Percentiles rank a stretch among this genome's conserved stretches.
These are phyloP conservation scores for Orbilia brochopaga DNA, from an alignment of 2,329 filamentous ascomycete genomes.

Conservation along the genomic window DNA sequence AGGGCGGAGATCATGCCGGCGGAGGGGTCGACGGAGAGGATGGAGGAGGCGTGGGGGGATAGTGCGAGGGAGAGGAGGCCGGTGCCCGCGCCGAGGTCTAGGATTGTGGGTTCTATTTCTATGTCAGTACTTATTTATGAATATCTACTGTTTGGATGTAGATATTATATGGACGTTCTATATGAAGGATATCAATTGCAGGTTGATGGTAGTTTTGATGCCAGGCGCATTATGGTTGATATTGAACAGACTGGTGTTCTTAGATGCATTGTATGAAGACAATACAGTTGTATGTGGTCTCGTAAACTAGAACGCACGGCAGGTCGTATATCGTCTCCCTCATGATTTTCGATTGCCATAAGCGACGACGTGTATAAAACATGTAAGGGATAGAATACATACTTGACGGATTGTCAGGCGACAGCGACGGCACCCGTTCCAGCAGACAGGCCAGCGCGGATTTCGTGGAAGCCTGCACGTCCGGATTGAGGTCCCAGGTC, in stretches of 20 bases:
- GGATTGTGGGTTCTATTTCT: conserved; percentile 59
- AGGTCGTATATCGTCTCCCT: too few relatives aligned
- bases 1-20: conserved; percentile 65
- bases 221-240: background rate
- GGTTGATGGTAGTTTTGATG: too few relatives aligned
- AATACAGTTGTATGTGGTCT: too few relatives aligned
- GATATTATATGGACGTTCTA: too few relatives aligned
- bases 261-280: too few relatives aligned
- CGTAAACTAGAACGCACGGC: too few relatives aligned
- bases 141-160: too few relatives aligned
- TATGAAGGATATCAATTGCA: too few relatives aligned
- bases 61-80: conserved; percentile 64
- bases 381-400: conserved; percentile 15
- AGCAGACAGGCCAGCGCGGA: conserved; percentile 62
- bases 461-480: conserved; percentile 61
- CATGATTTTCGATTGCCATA: too few relatives aligned
- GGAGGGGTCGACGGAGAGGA: conserved; percentile 65
- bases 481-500: conserved; percentile 64
- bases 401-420: conserved; percentile 24
- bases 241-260: too few relatives aligned
- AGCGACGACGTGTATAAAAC: too few relatives aligned
- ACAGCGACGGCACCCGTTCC: conserved; percentile 23
- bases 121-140: too few relatives aligned
- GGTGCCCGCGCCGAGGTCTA: conserved; percentile 67
- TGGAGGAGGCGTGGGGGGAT: conserved; percentile 61